Conservation (phyloP, 2,329 filamentous ascomycete species). For the Aspergillus sp. region DNA sequence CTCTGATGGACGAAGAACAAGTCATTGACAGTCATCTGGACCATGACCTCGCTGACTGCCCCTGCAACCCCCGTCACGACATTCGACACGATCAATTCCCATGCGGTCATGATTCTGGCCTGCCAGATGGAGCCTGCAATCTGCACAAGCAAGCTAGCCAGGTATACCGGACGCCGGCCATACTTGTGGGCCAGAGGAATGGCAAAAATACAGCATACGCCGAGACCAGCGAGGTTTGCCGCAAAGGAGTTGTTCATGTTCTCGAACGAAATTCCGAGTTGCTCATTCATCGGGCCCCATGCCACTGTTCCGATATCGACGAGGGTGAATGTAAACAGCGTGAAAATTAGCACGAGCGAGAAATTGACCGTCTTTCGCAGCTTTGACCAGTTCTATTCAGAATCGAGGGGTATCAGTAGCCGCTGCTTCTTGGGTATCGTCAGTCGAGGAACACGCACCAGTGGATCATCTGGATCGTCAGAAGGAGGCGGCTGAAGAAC, state of each 20-base stretch:
- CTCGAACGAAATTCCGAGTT: constrained; percentile 19
- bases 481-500: constrained; percentile 28
- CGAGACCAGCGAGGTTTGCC: constrained; percentile 41
- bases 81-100: constrained; percentile 37
- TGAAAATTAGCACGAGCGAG: constrained; percentile 30
- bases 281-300: constrained; percentile 31
- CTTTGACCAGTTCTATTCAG: constrained; percentile 35
- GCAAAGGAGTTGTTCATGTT: constrained; percentile 19
- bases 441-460: constrained; percentile 18
- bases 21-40: constrained; percentile 42
- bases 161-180: constrained; percentile 39
- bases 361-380: constrained; percentile 32
- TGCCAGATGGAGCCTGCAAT: constrained; percentile 40
- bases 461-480: constrained; percentile 28
- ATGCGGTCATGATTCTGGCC: constrained; percentile 33
- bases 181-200: constrained; percentile 36
- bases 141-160: constrained; percentile 39
- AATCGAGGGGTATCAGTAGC: too few species aligned
- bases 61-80: constrained; percentile 45
- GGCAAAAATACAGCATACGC: constrained; percentile 39
- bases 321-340: not conserved
- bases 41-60: constrained; percentile 38
- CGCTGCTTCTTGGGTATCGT: not conserved
- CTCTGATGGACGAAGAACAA: constrained; percentile 46
- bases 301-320: constrained; percentile 33